phyloP scores from a whole-genome alignment of 352 stramenopile species.

The Phytopythium delawarense region DNA sequence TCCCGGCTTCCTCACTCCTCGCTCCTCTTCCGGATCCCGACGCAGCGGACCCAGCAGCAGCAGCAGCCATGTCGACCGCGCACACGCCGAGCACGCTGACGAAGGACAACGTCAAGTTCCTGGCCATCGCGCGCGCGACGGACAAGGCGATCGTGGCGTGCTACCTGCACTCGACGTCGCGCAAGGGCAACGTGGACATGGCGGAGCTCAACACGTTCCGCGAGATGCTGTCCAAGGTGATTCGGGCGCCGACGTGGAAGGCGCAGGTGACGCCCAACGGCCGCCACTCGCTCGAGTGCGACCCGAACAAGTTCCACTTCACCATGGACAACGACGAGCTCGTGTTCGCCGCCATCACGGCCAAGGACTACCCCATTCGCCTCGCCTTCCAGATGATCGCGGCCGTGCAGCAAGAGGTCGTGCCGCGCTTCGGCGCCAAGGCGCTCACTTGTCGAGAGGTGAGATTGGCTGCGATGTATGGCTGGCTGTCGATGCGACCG shows the following conservation, averaged over 20 bases:
- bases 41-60: slow-evolving; percentile 11
- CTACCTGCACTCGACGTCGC: slow-evolving; percentile 61
- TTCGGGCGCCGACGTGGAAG: slow-evolving; percentile 82
- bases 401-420: slow-evolving; percentile 68
- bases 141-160: slow-evolving; percentile 80
- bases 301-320: slow-evolving; percentile 88
- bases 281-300: slow-evolving; percentile 81
- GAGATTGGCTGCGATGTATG: neutral
- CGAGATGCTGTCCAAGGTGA: slow-evolving; percentile 82
- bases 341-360: slow-evolving; percentile 75
- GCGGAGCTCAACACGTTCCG: slow-evolving; percentile 61
- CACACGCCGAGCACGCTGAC: slow-evolving; percentile 39
- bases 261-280: slow-evolving; percentile 81
- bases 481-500: too few relatives aligned
- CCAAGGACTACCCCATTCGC: slow-evolving; percentile 80
- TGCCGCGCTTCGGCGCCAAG: slow-evolving; percentile 73
- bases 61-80: slow-evolving; percentile 13
- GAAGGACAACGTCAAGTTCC: slow-evolving; percentile 81
- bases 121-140: slow-evolving; percentile 71
- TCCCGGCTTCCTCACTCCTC: neutral
- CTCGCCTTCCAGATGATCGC: slow-evolving; percentile 82
- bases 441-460: slow-evolving; percentile 76
- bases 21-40: slow-evolving; percentile 1
- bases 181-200: slow-evolving; percentile 37
- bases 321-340: slow-evolving; percentile 88